Evolutionary conservation across 2,329 filamentous ascomycete genomes (phyloP), one percentile per base, ranked within the genome.

Genomic region (Nigrospora osmanthi): DNA sequence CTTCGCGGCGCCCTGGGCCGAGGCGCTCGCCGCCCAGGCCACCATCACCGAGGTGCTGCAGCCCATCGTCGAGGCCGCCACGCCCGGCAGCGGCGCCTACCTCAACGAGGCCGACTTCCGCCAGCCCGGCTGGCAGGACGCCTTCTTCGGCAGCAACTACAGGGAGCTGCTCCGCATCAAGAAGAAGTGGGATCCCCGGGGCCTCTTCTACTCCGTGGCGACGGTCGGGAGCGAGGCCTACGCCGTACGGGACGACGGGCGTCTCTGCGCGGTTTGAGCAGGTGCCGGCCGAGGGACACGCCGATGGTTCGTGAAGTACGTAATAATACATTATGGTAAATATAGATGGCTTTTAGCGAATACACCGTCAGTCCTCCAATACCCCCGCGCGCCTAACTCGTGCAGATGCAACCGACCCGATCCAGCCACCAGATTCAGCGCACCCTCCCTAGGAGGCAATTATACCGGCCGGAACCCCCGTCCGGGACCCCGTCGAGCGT

Each of bases 141-240:
- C 45, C 1, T 69, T 67, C 47, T 69, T 58, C 49, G 67, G 66
- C 6, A 47, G 32, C 0, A 66, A 67, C 41, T 69, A 69, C 43
- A 39, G 46, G 1, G 45, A 50, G 4, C 47, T 70, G 34, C 23
- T 59, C 14, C 40, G 23, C 0, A 57, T 75, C 23, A 75, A 75
- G 61, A 49, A 61, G 12, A 63, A 58, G 41, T 71, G 66, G 51
- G 72, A 72, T 53, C 56, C 65, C 5, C 28, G 58, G 3, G 54
- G 53, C 3, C 23, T 72, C 2, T 69, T 68, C 30, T 68, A 69
- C 39, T 67, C 64, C 14, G 56, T 53, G 2, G 63, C 60, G 0
- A 64, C 56, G 11, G 68, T 73, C 2, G 71, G 70, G 0, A 69
- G 64, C 49, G 68, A 72, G 13, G 52, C 52, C 6, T 74, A 67